Evolutionary conservation across 331 rosid species (phyloP), one percentile per base, ranked within the genome.

Genomic region (Dryas integrifolia): DNA sequence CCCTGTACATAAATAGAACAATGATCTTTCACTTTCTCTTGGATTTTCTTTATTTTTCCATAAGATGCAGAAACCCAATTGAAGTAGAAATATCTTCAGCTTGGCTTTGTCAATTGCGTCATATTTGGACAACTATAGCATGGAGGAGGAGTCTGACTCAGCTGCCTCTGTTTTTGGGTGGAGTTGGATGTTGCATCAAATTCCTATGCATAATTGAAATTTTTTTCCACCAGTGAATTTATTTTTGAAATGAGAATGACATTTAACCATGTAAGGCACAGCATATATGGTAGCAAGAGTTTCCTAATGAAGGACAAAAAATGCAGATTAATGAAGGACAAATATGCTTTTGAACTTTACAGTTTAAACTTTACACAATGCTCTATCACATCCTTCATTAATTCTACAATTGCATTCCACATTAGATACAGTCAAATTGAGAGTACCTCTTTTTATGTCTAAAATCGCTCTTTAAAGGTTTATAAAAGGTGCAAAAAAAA

Each of bases 21-120:
- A 50, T 52, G 75, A 73, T 75, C 77, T 83, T 62, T 83, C 92
- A 76, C 75, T 85, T 66, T 74, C 73, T 24, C 43, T 79, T 73
- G 71, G 72, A 61, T 69, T 74, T 75, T 75, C 5, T 50, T 50
- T 50, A 5, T 14, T 50, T 50, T 47, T 6, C 7, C 46, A 60
- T 38, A 30, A 60, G 46, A 68, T 68, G 5, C 46, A 50, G 38
- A 51, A 38, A 68, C 43, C 7, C 4, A 43, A 26, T 69, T 75
- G 44, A 44, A 63, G 77, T 69, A 64, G 76, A 76, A 72, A 71
- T 67, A 77, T 56, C 79, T 9, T n/a, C 4, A 53, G 59, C 58
- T n/a, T n/a, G 69, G n/a, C 47, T 68, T 77, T 85, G 85, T 82
- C 86, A 77, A 77, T 81, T 82, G 78, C 73, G 65, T 76, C 77